Base-by-base conservation (phyloP, 371 early-diverging fungal species). In the Batkoa obscura region DNA sequence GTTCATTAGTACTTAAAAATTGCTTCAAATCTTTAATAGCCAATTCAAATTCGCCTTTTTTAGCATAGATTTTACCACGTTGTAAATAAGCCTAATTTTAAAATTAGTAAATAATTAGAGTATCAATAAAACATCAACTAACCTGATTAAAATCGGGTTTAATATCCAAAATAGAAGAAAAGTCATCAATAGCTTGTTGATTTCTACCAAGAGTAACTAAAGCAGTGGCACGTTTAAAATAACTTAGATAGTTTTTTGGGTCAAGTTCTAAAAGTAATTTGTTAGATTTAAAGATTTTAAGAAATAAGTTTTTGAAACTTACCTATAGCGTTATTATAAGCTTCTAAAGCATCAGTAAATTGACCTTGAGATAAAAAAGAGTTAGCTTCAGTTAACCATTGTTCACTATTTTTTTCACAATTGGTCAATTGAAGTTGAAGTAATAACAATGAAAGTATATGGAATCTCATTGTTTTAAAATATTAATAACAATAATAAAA, bases 201-300 rank as follows among this genome's bases (percentile, higher is more conserved):
- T 73, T 75, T 49, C 79, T 75, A 32, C 86, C 88, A 36, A 89
- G 59, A 9, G 80, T 74, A 36, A 93, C 64, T 52, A 85, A 81
- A 1, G 87, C 82, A 13, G 86, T 79, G 0, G 93, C 93, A 52
- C 92, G 76, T 59, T 84, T 81, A 63, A 82, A 92, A 70, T 82
- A 85, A 9, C 81, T 74, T 13, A 83, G 59, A 59, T 88, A 86
- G 69, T 88, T 81, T 43, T 68, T 66, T n/a, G 87, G 83, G 57
- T 90, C 88, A 50, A 65, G 61, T 35, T 69, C 83, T 71, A 53
- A 61, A 43, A 37, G 59, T 49, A 50, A 61, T 48, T 49, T 32
- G 38, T 1, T 32, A 2, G 32, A 15, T 45, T 12, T 8, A 33
- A 42, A 6, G 2, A 31, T 12, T 9, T 5, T 42, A 41, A 3